Evolutionary conservation across 768 basidiomycete species (phyloP).

Genomic region (Leucocoprinus birnbaumii): DNA sequence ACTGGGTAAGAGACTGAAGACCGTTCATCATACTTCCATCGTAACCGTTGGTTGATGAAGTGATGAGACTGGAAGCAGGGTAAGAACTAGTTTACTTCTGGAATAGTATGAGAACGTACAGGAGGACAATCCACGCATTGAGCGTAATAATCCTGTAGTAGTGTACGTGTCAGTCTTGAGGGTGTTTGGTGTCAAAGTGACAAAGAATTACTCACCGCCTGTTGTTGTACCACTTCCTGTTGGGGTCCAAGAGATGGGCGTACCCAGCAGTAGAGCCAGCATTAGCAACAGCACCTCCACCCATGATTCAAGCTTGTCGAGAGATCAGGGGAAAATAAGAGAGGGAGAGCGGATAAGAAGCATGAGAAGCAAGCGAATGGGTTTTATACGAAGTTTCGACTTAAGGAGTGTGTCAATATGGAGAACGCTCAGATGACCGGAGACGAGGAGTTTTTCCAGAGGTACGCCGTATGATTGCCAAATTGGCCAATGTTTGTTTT

Average conservation of each 20-base stretch:
- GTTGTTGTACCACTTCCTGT: constrained; percentile 76
- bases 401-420: constrained; percentile 18
- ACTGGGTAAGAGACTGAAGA: constrained; percentile 64
- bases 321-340: constrained; percentile 20
- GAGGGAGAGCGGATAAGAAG: constrained; percentile 28
- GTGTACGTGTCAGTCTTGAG: background rate
- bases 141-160: constrained; percentile 50
- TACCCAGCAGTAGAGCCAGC: constrained; percentile 34
- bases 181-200: background rate
- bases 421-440: constrained; percentile 29
- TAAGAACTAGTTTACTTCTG: background rate
- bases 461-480: constrained; percentile 31
- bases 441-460: constrained; percentile 34
- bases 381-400: constrained; percentile 28
- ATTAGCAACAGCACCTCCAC: constrained; percentile 43
- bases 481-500: background rate
- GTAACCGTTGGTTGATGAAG: constrained; percentile 73
- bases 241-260: constrained; percentile 59
- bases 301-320: constrained; percentile 41
- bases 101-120: constrained; percentile 35
- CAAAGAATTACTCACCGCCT: constrained; percentile 41
- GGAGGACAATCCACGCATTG: constrained; percentile 67
- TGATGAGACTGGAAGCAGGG: constrained; percentile 50
- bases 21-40: constrained; percentile 83
- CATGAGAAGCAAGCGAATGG: constrained; percentile 18